Evolutionary conservation across 139 green algal species (phyloP).

Genomic region (Chlorella sp.): DNA sequence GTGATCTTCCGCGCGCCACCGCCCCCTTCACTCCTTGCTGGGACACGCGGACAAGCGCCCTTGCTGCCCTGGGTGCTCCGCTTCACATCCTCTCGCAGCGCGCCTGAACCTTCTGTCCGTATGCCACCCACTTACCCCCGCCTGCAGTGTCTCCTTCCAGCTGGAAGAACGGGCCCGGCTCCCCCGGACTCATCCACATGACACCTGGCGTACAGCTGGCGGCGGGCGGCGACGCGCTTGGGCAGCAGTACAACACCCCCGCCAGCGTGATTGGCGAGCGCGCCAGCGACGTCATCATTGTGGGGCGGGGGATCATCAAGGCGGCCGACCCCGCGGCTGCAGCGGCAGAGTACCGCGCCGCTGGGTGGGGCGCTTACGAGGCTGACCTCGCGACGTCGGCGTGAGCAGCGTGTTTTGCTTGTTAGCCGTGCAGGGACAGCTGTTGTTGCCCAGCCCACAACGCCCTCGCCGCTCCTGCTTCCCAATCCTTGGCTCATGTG

Average conservation of each 20-base stretch:
- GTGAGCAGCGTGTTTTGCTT: not conserved
- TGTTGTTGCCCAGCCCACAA: too few species aligned
- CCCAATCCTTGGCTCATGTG: too few species aligned
- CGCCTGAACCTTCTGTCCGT: not conserved
- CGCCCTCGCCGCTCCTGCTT: too few species aligned
- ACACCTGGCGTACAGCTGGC: conserved; percentile 97
- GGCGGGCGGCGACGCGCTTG: conserved; percentile 89
- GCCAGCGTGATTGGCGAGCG: conserved; percentile 78
- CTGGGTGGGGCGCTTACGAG: conserved; percentile 93
- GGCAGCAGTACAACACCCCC: conserved; percentile 99
- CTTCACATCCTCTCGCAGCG: not conserved
- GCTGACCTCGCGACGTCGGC: conserved; percentile 19
- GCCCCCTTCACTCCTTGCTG: not conserved
- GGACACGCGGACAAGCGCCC: not conserved
- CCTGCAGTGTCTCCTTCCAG: conserved; percentile 72
- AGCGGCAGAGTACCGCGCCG: conserved; percentile 85
- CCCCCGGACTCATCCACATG: conserved; percentile 96
- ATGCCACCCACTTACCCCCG: not conserved
- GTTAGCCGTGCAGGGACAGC: not conserved
- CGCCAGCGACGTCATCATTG: conserved; percentile 98
- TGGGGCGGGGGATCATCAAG: conserved; percentile 75
- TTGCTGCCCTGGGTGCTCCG: too few species aligned
- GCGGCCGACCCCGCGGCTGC: conserved; percentile 71
- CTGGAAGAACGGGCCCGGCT: conserved; percentile 72
- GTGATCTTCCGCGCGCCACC: not conserved